Base-by-base conservation (phyloP, 352 stramenopile genomes). In the Phytophthora palmivora region DNA sequence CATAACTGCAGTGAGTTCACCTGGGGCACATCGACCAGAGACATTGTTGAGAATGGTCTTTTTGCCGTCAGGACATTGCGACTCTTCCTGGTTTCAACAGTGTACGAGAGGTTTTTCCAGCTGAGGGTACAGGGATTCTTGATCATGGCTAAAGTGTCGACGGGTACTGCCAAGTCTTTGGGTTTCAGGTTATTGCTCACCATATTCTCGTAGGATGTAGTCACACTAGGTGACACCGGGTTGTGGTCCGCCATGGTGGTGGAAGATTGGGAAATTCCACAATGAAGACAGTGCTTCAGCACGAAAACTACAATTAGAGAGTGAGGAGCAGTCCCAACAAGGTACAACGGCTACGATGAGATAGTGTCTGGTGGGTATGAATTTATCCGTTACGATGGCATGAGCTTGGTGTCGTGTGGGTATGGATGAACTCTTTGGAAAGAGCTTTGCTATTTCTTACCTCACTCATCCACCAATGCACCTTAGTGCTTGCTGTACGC, bases 1-100 rank as follows among this genome's bases (percentile, higher is more conserved):
- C 44, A 92, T 84, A 39, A 91, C 75, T 6, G 78, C 82, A 10
- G 78, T 89, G 54, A 92, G 73, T 32, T 89, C 77, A 11, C 79
- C 79, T 0, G 83, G 78, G 0, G 59, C 63, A 11, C 74, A 88
- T 21, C 74, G 77, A 10, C 83, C 83, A 9, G 72, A 75, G 22
- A 90, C 70, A 28, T 87, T 75, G 11, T 57, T 67, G 8, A 92
- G 63, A 50, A 92, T 92, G 10, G 56, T 73, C 6, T 75, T 69
- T 41, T 80, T 76, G 5, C 61, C 61, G 8, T 52, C 44, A 18
- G 61, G 61, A 15, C 39, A 65, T 16, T 42, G 41, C 1, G 22
- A 3, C 30, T 52, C 19, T 70, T 70, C 53, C 65, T 70, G n/a
- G 53, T 37, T 1, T 70, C 39, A 6, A 70, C 61, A 4, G 21